Evolutionary conservation across 2,329 filamentous ascomycete species (phyloP), one percentile per base, ranked within the genome.

Genomic region (Apiospora rasikravindrae): DNA sequence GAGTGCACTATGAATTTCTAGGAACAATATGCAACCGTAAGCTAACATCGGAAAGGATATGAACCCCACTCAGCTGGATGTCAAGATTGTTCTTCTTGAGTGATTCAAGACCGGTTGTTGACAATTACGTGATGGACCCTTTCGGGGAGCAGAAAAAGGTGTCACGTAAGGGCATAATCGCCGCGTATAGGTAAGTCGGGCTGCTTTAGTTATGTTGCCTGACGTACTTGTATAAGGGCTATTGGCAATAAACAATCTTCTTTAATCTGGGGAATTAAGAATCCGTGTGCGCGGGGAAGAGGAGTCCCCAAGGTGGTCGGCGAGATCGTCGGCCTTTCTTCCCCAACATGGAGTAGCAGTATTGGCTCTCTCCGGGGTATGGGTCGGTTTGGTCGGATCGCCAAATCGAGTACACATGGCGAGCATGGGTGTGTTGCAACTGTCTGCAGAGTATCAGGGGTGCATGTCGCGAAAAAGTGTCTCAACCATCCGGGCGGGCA

Each of bases 321-420:
- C 19, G 53, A 61, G 53, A 61, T 61, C 53, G 53, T 37, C 53
- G 53, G 53, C 53, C 53, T 16, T 61, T 61, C 53, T 61, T 61
- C 53, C 53, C 53, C 53, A 64, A 40, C 19, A 40, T 24, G 22
- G 45, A 49, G 57, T 40, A 40, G 57, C 29, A 61, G 53, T 61
- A 64, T 64, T 64, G 57, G 29, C 19, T 13, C 53, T 37, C 14
- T 61, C 29, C 16, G 53, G 53, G 53, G 53, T 37, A 16, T 61
- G 29, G 57, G 33, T 40, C 13, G 57, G 29, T 24, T 40, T 40
- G 57, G 57, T 64, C 33, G 33, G 29, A 37, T 64, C 33, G 26
- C n/a, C 10, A 26, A n/a, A n/a, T 64, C 57, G 24, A n/a, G 33
- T 10, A 40, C 57, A 40, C 57, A 64, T 64, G 57, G 57, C 57